A percentile compares a stretch with the other conserved stretches of the same genome.
These are phyloP conservation scores for Phytophthora uliginosa DNA, from an alignment of 352 stramenopile species.

Conservation along the genomic window DNA sequence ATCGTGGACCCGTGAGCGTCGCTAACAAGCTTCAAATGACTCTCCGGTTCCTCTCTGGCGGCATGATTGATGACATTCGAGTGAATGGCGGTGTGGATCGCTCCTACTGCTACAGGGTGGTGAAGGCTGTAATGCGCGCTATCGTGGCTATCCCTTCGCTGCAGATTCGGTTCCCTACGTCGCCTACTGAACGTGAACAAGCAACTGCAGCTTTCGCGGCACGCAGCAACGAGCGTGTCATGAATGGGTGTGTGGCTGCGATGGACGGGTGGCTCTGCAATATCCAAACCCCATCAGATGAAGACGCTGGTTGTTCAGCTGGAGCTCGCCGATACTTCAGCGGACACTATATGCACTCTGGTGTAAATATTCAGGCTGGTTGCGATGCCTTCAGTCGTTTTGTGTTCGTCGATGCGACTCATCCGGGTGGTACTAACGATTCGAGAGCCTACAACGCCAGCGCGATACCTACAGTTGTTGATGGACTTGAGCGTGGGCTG, in stretches of 20 bases:
- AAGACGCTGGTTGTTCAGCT: neutral
- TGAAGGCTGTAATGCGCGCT: conserved; percentile 1
- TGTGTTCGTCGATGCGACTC: conserved; percentile 6
- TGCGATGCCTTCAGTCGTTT: conserved; percentile 17
- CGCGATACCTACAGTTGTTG: neutral
- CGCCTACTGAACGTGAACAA: neutral
- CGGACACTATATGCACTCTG: conserved; percentile 8
- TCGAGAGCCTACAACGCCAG: neutral
- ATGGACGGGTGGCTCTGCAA: conserved; percentile 17
- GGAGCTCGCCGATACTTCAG: conserved; percentile 10
- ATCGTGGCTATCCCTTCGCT: conserved; percentile 1
- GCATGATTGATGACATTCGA: neutral
- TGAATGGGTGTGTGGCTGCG: conserved; percentile 3
- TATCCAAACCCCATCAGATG: conserved; percentile 1
- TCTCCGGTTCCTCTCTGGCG: neutral
- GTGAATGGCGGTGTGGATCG: neutral
- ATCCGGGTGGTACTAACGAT: conserved; percentile 12
- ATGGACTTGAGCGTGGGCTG: neutral
- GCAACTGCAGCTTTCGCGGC: neutral
- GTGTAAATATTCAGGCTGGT: conserved; percentile 10
- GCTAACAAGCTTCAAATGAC: neutral
- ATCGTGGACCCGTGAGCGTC: no score
- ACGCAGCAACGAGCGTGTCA: neutral
- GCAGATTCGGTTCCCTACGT: neutral
- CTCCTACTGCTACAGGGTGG: conserved; percentile 1